Base-by-base conservation (phyloP, 352 stramenopile species). In the Phytophthora capsici region DNA sequence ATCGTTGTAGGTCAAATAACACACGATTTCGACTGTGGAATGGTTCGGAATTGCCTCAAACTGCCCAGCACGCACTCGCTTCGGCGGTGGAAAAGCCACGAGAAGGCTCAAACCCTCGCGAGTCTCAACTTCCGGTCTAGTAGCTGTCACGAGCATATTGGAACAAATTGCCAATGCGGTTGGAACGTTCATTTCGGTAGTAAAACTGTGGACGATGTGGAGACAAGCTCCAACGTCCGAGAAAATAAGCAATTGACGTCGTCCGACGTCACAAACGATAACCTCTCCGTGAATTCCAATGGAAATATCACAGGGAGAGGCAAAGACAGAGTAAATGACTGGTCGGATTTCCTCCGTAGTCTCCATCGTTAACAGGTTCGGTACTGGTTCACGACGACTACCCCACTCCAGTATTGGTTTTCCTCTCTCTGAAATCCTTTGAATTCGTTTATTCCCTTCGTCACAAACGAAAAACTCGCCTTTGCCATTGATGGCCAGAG, bases 391-490 rank as follows among this genome's bases (percentile, higher is more conserved):
- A 28, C 74, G 75, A 19, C 37, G 52, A 55, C 71, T 80, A 1
- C 78, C 75, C 83, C 83, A 91, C 4, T 73, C 52, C 2, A 71
- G 43, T 4, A 84, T n/a, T 32, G 73, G 68, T 28, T 69, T 75
- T 0, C 81, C 74, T 54, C 75, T 79, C 22, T 59, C 64, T 12
- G 50, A 83, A 40, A 91, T 78, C 1, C 80, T 65, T 47, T 90
- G 80, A 34, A 90, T 76, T 22, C 83, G 77, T 20, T 88, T 78
- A 48, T 91, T 91, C 7, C 72, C 83, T 22, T 66, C 47, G 46
- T 91, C 83, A 20, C 76, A 85, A 8, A 91, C 77, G 25, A 89
- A 88, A 14, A 89, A 17, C 1, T 90, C 80, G 0, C 78, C 80
- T 9, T 75, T 75, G 28, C 57, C 65, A 13, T 69, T 72, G 7